Evolutionary conservation across 768 basidiomycete genomes (phyloP).

Genomic region (Dioszegia aurantiaca): DNA sequence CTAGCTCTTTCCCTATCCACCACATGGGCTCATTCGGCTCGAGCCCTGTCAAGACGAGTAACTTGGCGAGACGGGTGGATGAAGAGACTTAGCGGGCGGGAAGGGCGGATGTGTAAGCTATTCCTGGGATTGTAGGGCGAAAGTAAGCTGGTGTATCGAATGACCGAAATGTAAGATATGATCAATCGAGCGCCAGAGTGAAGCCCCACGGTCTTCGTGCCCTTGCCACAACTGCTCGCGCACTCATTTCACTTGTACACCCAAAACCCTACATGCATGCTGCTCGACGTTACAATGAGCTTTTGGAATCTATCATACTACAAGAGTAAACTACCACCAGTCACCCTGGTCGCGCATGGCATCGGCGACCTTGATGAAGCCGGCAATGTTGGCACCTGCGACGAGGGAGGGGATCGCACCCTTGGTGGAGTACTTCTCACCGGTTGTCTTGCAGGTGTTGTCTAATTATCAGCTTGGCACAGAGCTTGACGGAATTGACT

Average conservation of each 20-base stretch:
- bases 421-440: constrained; percentile 59
- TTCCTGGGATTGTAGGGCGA: too few species aligned
- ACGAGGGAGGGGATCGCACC: constrained; percentile 59
- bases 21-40: constrained; percentile 36
- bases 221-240: too few species aligned
- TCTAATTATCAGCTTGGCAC: constrained; percentile 17
- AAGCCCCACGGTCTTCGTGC: too few species aligned
- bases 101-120: too few species aligned
- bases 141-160: too few species aligned
- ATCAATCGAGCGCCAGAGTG: neutral
- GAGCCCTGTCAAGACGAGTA: constrained; percentile 44
- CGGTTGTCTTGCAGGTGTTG: constrained; percentile 61
- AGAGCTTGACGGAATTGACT: constrained; percentile 43
- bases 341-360: constrained; percentile 74
- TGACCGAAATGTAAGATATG: neutral
- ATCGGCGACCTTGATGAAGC: constrained; percentile 59
- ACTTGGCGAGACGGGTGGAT: constrained; percentile 33
- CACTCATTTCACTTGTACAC: too few species aligned
- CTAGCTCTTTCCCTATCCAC: constrained; percentile 39
- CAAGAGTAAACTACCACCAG: constrained; percentile 61
- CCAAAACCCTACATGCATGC: neutral
- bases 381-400: constrained; percentile 69
- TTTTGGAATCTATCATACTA: constrained; percentile 3
- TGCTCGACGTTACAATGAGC: neutral
- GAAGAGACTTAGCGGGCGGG: constrained; percentile 24